A percentile compares a stretch with the other conserved stretches of the same genome.
phyloP scores from a whole-genome alignment of 2,329 filamentous ascomycete species.

The Alternaria gaisen region DNA sequence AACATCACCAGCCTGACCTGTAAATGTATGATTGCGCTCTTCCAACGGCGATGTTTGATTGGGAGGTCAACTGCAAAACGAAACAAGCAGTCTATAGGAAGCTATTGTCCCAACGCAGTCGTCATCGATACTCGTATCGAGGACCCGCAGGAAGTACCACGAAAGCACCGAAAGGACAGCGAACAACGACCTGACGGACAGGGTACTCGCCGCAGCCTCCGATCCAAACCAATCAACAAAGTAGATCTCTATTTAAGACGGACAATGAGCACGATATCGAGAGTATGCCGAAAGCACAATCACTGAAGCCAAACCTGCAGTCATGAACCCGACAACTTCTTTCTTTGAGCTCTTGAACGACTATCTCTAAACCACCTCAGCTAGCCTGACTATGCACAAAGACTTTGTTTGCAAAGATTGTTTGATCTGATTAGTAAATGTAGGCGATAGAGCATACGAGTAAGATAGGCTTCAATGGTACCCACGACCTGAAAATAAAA shows the following conservation, averaged over 20 bases:
- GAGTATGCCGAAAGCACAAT: not conserved
- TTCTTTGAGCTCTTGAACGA: not conserved
- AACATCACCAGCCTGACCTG: not conserved
- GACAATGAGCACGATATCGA: not conserved
- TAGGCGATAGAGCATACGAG: too few species aligned
- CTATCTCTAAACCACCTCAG: not conserved
- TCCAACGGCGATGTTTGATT: too few species aligned
- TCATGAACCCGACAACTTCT: not conserved
- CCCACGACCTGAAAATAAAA: too few species aligned
- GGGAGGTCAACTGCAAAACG: not conserved
- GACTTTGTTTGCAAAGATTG: not conserved
- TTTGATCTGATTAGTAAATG: too few species aligned
- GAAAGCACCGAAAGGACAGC: conserved; percentile 3
- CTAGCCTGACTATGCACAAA: not conserved
- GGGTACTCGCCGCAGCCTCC: not conserved
- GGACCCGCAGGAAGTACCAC: not conserved
- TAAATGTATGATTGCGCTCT: not conserved
- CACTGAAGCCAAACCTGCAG: not conserved
- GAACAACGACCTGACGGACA: not conserved
- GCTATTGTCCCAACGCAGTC: not conserved
- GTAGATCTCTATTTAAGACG: not conserved
- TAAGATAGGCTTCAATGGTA: too few species aligned
- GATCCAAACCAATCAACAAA: not conserved
- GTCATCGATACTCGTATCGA: not conserved
- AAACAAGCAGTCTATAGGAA: not conserved